Evolutionary conservation across 1,284 basidiomycete genomes (phyloP), one percentile per base, ranked within the genome.

Genomic region (Ceratorhiza oryzae-sativae): DNA sequence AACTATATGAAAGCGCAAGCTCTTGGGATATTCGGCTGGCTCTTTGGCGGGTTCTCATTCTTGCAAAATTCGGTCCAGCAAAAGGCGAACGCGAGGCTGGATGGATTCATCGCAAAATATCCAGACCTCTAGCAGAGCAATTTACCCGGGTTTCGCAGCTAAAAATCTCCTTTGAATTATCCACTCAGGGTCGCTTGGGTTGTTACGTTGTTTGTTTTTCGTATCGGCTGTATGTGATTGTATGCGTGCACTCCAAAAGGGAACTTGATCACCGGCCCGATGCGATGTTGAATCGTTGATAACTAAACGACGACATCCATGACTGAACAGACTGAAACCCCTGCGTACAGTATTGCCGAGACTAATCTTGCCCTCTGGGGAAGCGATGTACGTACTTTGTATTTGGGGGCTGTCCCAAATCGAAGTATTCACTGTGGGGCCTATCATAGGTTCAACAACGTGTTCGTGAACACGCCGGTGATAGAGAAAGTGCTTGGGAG

Each of bases 351-450:
- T 76, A 87, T 89, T 75, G 82, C 86, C 75, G 86, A 88, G 75
- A 85, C 85, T 1, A 88, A 89, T 76, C 87, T 88, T 65, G 85
- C 85, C 10, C 81, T 89, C 39, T 81, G 88, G 12, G 87, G 87
- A 46, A 87, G 86, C 41, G 86, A 88, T 77, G 87, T 87, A 78
- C 76, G 85, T 76, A 49, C 32, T 36, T 36, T 39, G 32, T 3
- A 20, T n/a, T 13, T n/a, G 1, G 32, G n/a, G 20, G 20, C 55
- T 58, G n/a, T 39, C 32, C 39, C 12, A 12, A 42, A 8, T 51
- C 34, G 41, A 34, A 23, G 34, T 42, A 39, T 13, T 36, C 5
- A 56, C 51, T 20, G 30, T 60, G 15, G 6, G 36, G 45, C 25
- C 63, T 60, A 60, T 34, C 63, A 25, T 73, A 89, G 86, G 80